These are phyloP conservation scores for Candida sanyaensis DNA, from an alignment of 1,139 yeast species.

Conservation along the genomic window DNA sequence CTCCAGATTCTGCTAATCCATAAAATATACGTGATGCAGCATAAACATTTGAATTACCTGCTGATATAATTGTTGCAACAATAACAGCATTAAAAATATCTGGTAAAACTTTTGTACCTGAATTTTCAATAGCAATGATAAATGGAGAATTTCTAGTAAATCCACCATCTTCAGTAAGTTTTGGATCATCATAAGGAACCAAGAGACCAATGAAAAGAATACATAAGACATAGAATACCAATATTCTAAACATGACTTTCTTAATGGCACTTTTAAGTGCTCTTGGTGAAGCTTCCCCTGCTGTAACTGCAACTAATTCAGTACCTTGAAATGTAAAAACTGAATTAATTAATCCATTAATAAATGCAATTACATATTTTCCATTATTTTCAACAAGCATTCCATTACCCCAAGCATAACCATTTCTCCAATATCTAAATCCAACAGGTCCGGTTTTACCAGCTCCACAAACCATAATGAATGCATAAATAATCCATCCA, in stretches of 20 bases:
- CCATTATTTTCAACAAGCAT: constrained; percentile 43
- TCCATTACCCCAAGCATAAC: constrained; percentile 85
- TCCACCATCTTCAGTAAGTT: constrained; percentile 21
- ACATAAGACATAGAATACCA: constrained; percentile 80
- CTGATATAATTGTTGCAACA: constrained; percentile 67
- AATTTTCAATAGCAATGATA: constrained; percentile 59
- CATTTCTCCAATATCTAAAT: constrained; percentile 89
- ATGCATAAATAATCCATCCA: constrained; percentile 69
- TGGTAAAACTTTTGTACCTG: constrained; percentile 70
- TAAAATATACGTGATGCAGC: constrained; percentile 74
- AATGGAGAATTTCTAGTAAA: constrained; percentile 54
- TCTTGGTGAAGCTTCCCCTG: constrained; percentile 87
- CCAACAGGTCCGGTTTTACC: constrained; percentile 74
- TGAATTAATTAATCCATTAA: constrained; percentile 60
- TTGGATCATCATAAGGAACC: constrained; percentile 75
- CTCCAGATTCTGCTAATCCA: constrained; percentile 61
- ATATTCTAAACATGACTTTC: constrained; percentile 78
- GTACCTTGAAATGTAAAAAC: constrained; percentile 82
- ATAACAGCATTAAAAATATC: constrained; percentile 78
- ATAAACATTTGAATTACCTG: constrained; percentile 78
- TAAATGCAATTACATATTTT: constrained; percentile 45
- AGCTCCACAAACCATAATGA: constrained; percentile 75
- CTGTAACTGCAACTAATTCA: constrained; percentile 84
- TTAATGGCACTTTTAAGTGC: constrained; percentile 70
- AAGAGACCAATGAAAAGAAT: constrained; percentile 80